Conservation (phyloP, 768 basidiomycete genomes). For the Lactarius akahatsu region DNA sequence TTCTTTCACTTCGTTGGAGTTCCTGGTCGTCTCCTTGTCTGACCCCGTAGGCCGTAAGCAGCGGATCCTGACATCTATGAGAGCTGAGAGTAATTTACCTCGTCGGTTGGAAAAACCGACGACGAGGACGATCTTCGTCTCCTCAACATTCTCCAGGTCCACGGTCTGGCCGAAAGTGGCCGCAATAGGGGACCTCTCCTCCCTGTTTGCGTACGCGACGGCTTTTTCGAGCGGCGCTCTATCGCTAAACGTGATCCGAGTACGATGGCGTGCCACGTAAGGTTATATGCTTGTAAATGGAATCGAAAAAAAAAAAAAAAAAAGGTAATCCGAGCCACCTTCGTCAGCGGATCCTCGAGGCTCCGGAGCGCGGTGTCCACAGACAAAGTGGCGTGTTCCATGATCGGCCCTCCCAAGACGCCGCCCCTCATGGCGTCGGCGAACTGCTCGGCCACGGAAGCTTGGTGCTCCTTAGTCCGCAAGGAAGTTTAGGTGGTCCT, state of each 20-base stretch:
- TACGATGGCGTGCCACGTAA: no score
- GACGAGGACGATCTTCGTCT: not conserved
- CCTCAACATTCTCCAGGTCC: not conserved
- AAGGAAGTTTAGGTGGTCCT: not conserved
- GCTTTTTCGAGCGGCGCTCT: not conserved
- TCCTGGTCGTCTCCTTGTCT: not conserved
- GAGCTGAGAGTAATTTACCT: not conserved
- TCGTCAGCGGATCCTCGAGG: conserved; percentile 1
- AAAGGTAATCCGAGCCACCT: not conserved
- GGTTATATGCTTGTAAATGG: no score
- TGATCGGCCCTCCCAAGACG: not conserved
- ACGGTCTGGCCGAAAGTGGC: not conserved
- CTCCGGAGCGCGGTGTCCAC: not conserved
- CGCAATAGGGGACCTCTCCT: not conserved
- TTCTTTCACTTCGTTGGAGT: conserved; percentile 1
- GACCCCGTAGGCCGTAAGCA: not conserved
- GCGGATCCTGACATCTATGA: not conserved
- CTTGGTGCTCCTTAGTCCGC: conserved; percentile 2
- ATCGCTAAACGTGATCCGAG: not conserved
- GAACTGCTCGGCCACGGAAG: not conserved
- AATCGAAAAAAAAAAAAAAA: no score
- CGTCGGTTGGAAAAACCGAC: not conserved
- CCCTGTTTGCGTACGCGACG: not conserved
- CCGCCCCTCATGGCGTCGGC: not conserved
- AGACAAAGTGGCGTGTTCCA: not conserved